Base-by-base conservation (phyloP, 305 asterid genomes). In the Rubia tinctorum region DNA sequence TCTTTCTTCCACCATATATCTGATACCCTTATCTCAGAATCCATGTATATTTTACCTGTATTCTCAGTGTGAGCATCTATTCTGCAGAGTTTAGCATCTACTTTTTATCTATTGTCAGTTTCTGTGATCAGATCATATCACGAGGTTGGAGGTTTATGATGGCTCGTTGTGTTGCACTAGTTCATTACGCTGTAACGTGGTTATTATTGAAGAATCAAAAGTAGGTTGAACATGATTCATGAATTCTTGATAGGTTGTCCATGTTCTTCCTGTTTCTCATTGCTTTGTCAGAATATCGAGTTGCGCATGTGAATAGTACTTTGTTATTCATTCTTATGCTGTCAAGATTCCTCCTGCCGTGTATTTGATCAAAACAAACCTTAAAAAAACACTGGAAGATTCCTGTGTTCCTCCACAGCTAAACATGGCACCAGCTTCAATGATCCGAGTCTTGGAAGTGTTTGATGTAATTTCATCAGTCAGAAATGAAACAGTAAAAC, bases 121-220 rank as follows among this genome's bases (percentile, higher is more conserved):
- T 66, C 43, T 71, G 67, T 70, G 55, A 45, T n/a, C 71, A 56
- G 78, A 69, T 55, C 87, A 73, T 76, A 58, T 61, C 72, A 45
- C 4, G 30, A 42, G 44, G 43, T 73, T 44, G 66, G 66, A 68
- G 13, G 42, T 51, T 11, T 45, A 15, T 23, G 61, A 68, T 7
- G 44, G 14, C 22, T 2, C 72, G 5, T 7, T 4, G 18, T 12
- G 18, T 13, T 44, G 49, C 2, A 10, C 45, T 66, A 25, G 15
- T 6, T 5, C 18, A 47, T 3, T 17, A 47, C 3, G 55, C 4
- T 47, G 55, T 4, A 2, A 47, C 1, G 18, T 4, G n/a, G 14
- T 47, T 22, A 78, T 49, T 69, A 80, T 83, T 64, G 76, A n/a
- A 72, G 73, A 71, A 34, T 44, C 74, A 3, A 30, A 30, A 30